These are phyloP conservation scores for Teratosphaeria pseudoeucalypti DNA, from an alignment of 2,329 filamentous ascomycete genomes.

Conservation along the genomic window DNA sequence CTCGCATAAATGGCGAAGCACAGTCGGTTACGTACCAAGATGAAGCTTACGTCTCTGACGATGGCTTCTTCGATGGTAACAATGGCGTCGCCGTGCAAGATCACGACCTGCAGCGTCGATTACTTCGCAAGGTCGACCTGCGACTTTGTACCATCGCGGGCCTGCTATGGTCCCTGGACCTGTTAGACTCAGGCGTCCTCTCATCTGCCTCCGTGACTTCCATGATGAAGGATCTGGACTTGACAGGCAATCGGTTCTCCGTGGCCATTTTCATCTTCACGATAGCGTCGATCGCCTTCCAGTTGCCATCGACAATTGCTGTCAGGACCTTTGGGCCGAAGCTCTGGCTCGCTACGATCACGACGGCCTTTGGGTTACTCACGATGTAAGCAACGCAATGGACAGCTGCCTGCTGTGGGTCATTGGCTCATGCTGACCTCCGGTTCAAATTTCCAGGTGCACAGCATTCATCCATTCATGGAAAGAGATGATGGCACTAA, in stretches of 20 bases:
- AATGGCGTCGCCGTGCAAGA: not conserved
- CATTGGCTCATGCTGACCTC: not conserved
- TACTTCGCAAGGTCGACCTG: constrained; percentile 55
- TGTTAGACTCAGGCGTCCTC: constrained; percentile 61
- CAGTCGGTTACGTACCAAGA: not conserved
- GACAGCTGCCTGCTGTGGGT: not conserved
- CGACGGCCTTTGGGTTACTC: constrained; percentile 52
- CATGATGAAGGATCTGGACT: constrained; percentile 53
- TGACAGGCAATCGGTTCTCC: constrained; percentile 57
- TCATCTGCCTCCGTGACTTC: constrained; percentile 59
- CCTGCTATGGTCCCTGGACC: constrained; percentile 58
- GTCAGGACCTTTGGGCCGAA: constrained; percentile 56
- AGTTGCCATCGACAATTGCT: constrained; percentile 57
- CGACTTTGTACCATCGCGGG: constrained; percentile 61
- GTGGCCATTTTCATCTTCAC: constrained; percentile 66
- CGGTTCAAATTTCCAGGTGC: constrained; percentile 23
- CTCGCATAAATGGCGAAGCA: not conserved
- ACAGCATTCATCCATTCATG: constrained; percentile 59
- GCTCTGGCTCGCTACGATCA: constrained; percentile 51
- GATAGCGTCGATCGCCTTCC: constrained; percentile 55
- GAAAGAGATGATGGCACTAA: constrained; percentile 58
- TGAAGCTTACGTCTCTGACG: not conserved
- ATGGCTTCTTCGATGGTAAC: not conserved
- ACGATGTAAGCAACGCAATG: constrained; percentile 35
- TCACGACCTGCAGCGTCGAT: constrained; percentile 16